These are phyloP conservation scores for Globisporangium orthogonon DNA, from an alignment of 352 stramenopile genomes.

Conservation along the genomic window DNA sequence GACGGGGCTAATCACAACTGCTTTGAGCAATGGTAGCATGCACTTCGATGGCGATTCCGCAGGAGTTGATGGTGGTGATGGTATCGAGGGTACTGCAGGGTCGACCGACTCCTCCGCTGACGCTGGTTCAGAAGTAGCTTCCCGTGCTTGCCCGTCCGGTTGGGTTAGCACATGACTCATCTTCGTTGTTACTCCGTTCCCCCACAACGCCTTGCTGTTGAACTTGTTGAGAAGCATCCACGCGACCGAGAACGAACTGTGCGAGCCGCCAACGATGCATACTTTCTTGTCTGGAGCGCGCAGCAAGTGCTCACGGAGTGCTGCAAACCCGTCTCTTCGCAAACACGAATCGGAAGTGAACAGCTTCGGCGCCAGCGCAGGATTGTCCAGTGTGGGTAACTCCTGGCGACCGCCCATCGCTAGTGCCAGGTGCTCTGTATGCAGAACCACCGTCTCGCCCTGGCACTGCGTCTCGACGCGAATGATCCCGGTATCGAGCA, in stretches of 20 bases:
- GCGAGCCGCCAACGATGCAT: conserved; percentile 76
- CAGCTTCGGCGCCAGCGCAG: conserved; percentile 40
- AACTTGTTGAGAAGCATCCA: conserved; percentile 77
- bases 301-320: conserved; percentile 39
- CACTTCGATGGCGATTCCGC: conserved; percentile 9
- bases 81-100: neutral
- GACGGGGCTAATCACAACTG: conserved; percentile 9
- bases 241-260: conserved; percentile 81
- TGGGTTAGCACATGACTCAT: neutral
- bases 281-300: conserved; percentile 47
- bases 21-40: conserved; percentile 3
- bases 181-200: neutral
- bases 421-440: conserved; percentile 60
- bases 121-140: neutral
- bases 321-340: conserved; percentile 48
- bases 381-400: conserved; percentile 26
- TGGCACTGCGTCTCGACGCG: conserved; percentile 32
- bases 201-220: conserved; percentile 2
- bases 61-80: neutral
- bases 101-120: neutral
- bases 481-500: conserved; percentile 39
- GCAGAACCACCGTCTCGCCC: conserved; percentile 29
- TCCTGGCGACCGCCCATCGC: conserved; percentile 63
- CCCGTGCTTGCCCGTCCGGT: neutral
- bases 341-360: conserved; percentile 65